phyloP scores from a whole-genome alignment of 2,329 filamentous ascomycete species.

The Peltaster fructicola region DNA sequence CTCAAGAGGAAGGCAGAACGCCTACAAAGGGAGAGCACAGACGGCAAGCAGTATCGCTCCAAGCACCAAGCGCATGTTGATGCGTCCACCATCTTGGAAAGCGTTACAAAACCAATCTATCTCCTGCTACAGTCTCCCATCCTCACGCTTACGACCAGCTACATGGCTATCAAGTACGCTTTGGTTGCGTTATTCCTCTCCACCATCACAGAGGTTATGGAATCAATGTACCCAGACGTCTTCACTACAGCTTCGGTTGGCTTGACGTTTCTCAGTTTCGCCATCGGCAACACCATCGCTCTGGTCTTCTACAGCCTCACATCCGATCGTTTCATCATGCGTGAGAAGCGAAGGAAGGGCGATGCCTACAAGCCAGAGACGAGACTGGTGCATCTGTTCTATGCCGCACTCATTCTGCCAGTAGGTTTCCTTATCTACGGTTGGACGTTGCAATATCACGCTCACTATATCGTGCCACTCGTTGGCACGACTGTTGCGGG shows the following conservation, averaged over 20 bases:
- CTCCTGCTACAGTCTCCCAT: constrained; percentile 34
- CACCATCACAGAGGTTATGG: constrained; percentile 30
- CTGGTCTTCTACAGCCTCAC: constrained; percentile 20
- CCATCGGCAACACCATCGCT: constrained; percentile 23
- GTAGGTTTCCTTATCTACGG: constrained; percentile 39
- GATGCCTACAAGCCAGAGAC: constrained; percentile 34
- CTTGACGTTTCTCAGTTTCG: constrained; percentile 37
- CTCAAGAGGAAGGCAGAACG: constrained; percentile 26
- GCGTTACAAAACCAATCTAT: constrained; percentile 23
- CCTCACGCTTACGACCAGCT: constrained; percentile 33
- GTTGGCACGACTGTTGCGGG: constrained; percentile 35
- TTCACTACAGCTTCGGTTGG: constrained; percentile 35
- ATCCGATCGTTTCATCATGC: constrained; percentile 21
- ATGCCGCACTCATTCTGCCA: constrained; percentile 35
- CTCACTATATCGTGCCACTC: constrained; percentile 37
- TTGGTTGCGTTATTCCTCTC: too few relatives aligned
- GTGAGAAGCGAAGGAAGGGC: constrained; percentile 12
- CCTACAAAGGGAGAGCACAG: constrained; percentile 7
- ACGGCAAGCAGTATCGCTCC: neutral
- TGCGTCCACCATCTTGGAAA: constrained; percentile 16
- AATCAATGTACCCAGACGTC: constrained; percentile 27
- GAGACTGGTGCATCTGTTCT: constrained; percentile 41
- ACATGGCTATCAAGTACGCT: constrained; percentile 25
- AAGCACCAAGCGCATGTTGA: constrained; percentile 1
- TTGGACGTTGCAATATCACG: constrained; percentile 33